A percentile compares a stretch with the other conserved stretches of the same genome.
Conservation (phyloP, 768 basidiomycete species). For the Rhodotorula kratochvilovae region DNA sequence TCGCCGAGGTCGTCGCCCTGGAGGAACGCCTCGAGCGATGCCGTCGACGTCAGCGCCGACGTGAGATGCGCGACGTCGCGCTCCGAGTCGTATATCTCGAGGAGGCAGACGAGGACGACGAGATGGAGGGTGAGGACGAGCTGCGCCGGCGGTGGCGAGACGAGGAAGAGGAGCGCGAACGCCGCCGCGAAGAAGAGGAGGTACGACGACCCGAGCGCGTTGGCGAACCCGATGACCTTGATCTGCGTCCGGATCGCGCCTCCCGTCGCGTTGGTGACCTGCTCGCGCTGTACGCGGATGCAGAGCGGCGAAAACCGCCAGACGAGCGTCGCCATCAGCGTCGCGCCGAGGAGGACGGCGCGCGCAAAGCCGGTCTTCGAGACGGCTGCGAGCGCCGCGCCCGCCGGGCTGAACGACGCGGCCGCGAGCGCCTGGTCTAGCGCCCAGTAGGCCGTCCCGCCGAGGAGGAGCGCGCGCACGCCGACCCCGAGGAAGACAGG, state of each 20-base stretch:
- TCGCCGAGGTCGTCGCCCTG: constrained; percentile 30
- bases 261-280: constrained; percentile 43
- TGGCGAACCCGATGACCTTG: constrained; percentile 73
- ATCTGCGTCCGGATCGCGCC: constrained; percentile 47
- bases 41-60: constrained; percentile 1
- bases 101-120: constrained; percentile 64
- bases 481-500: constrained; percentile 60
- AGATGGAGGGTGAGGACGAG: constrained; percentile 63
- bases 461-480: constrained; percentile 59
- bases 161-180: constrained; percentile 59
- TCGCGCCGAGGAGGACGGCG: constrained; percentile 50
- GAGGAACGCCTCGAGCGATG: constrained; percentile 26
- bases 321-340: constrained; percentile 56
- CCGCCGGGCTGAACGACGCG: constrained; percentile 51
- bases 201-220: constrained; percentile 83
- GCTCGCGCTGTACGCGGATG: constrained; percentile 57
- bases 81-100: constrained; percentile 76
- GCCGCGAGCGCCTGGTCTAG: constrained; percentile 63
- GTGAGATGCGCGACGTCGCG: constrained; percentile 56
- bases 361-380: constrained; percentile 60
- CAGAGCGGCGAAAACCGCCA: constrained; percentile 76
- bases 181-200: constrained; percentile 70
- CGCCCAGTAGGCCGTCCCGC: constrained; percentile 67
- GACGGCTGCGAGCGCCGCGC: constrained; percentile 39
- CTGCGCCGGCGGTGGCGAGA: constrained; percentile 77